These are phyloP conservation scores for Acanthamoeba rhysodes DNA, from an alignment of 208 protist genomes.

Conservation along the genomic window DNA sequence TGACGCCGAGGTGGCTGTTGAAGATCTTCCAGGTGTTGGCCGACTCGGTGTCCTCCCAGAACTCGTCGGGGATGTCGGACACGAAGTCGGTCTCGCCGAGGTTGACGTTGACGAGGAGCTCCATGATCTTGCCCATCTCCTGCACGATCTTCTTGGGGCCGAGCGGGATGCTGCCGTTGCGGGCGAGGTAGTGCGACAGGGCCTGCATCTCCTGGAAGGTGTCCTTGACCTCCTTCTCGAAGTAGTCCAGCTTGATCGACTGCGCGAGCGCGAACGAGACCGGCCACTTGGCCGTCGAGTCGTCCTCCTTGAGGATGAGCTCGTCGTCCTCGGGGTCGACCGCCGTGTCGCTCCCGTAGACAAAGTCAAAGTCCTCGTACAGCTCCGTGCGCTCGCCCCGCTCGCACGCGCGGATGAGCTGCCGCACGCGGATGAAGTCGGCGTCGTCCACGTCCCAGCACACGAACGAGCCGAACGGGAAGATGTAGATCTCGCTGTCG, in stretches of 20 bases:
- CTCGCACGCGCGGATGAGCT: constrained; percentile 18
- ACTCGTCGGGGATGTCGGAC: constrained; percentile 54
- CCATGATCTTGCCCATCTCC: constrained; percentile 65
- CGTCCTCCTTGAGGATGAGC: constrained; percentile 49
- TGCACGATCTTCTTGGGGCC: constrained; percentile 57
- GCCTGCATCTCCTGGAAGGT: constrained; percentile 56
- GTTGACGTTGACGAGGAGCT: constrained; percentile 63
- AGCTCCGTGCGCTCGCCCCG: constrained; percentile 50
- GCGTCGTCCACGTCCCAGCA: constrained; percentile 58
- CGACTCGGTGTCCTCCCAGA: constrained; percentile 60
- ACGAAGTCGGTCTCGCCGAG: constrained; percentile 58
- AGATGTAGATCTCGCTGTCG: constrained; percentile 59
- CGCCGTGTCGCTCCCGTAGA: constrained; percentile 21
- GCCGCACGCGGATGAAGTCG: constrained; percentile 41
- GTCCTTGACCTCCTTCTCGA: constrained; percentile 53
- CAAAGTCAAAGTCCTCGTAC: constrained; percentile 37
- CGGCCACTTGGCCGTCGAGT: constrained; percentile 38
- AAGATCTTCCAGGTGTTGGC: constrained; percentile 64
- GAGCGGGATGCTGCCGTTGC: constrained; percentile 50
- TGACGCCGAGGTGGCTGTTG: constrained; percentile 62
- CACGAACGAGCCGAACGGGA: constrained; percentile 52
- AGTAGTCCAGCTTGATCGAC: constrained; percentile 59
- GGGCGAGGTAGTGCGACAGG: constrained; percentile 52
- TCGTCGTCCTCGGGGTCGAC: constrained; percentile 51
- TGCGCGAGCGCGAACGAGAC: constrained; percentile 46